Conservation (phyloP, 2,329 filamentous ascomycete genomes). For the Cercospora zeina region DNA sequence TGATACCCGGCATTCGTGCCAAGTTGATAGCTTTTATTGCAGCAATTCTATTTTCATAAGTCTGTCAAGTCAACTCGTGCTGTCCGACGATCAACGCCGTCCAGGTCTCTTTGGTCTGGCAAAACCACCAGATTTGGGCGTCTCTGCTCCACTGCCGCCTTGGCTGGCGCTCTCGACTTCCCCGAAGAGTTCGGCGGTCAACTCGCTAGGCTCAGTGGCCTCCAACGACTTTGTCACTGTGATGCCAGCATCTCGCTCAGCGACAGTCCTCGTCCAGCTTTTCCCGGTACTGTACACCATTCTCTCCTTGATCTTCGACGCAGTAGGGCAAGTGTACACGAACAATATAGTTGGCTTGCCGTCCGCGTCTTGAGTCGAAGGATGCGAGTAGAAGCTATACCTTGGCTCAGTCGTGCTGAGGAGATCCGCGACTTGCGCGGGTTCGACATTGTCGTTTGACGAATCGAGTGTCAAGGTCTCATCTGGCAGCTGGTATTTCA, state of each 20-base stretch:
- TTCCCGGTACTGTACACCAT: constrained; percentile 73
- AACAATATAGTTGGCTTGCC: constrained; percentile 63
- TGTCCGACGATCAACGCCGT: constrained; percentile 46
- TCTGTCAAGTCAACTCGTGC: neutral
- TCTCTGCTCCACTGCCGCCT: constrained; percentile 62
- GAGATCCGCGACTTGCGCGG: constrained; percentile 57
- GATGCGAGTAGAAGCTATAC: constrained; percentile 75
- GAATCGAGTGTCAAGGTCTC: constrained; percentile 69
- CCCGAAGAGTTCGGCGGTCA: constrained; percentile 64
- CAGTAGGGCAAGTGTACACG: constrained; percentile 76
- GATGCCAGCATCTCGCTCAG: constrained; percentile 65
- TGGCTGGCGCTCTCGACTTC: constrained; percentile 42
- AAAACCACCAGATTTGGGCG: constrained; percentile 65
- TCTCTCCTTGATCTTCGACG: constrained; percentile 73
- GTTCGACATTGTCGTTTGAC: constrained; percentile 54
- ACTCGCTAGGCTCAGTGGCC: constrained; percentile 65
- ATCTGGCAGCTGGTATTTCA: constrained; percentile 54
- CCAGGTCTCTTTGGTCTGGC: constrained; percentile 78
- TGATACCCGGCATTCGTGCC: constrained; percentile 17
- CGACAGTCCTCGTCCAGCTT: constrained; percentile 62
- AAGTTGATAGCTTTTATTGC: constrained; percentile 6
- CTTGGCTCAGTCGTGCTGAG: constrained; percentile 71
- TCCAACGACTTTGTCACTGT: constrained; percentile 68
- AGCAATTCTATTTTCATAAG: neutral
- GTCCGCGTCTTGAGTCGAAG: constrained; percentile 51